phyloP scores from a whole-genome alignment of 2,329 filamentous ascomycete genomes.

The Daldinia sp. region DNA sequence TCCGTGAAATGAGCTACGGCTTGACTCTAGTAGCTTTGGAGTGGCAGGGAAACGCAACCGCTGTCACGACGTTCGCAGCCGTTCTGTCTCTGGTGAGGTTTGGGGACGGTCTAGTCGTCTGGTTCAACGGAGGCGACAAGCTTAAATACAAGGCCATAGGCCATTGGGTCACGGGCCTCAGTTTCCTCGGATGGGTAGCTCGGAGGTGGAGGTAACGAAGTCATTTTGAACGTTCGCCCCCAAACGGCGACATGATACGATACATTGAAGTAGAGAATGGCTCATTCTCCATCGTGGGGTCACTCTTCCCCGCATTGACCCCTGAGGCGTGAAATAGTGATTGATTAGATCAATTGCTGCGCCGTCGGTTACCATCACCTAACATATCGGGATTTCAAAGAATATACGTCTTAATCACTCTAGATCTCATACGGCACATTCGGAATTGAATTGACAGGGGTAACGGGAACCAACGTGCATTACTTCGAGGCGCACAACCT shows the following conservation, averaged over 20 bases:
- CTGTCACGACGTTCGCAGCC: conserved; percentile 49
- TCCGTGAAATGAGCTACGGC: conserved; percentile 53
- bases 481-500: not conserved
- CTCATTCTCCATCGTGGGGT: not conserved
- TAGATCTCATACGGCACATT: not conserved
- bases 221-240: not conserved
- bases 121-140: conserved; percentile 48
- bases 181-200: conserved; percentile 26
- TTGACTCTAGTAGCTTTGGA: conserved; percentile 49
- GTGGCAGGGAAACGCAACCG: conserved; percentile 47
- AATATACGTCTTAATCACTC: not conserved
- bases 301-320: conserved; percentile 2
- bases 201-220: conserved; percentile 22
- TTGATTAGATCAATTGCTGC: not conserved
- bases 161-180: conserved; percentile 30
- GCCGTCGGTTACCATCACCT: not conserved
- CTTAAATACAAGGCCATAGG: conserved; percentile 26
- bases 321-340: not conserved
- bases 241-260: not conserved
- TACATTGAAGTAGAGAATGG: not conserved
- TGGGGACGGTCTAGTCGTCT: conserved; percentile 52
- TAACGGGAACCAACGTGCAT: not conserved
- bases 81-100: conserved; percentile 51
- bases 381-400: not conserved
- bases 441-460: not conserved